Base-by-base conservation (phyloP, 352 stramenopile species). In the Phytophthora syringae region DNA sequence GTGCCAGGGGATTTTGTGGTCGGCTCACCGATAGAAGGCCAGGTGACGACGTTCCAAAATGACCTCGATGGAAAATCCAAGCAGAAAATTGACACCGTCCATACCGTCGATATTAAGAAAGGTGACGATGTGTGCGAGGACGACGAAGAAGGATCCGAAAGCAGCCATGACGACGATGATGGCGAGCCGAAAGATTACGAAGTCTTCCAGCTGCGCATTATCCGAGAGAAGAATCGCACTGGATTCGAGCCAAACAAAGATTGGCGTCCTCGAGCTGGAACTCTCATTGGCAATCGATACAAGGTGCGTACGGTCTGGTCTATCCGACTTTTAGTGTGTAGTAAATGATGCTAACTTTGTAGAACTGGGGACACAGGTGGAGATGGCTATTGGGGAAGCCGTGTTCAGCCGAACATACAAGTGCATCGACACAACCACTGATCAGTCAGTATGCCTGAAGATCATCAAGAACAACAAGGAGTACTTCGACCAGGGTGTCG, bases 391-490 rank as follows among this genome's bases (percentile, higher is more conserved):
- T 63, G 86, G 86, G 27, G 86, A 95, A 72, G 86, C 86, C 5
- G 86, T 93, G 3, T 95, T 95, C 55, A 95, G 86, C 44, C 78
- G 82, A 28, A 92, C 86, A 21, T 95, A 93, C 76, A 93, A 93
- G 52, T 89, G 84, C 30, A 52, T 78, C 7, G 84, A 95, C 60
- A 78, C 70, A 21, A 72, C 34, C 1, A 87, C 70, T 15, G 73
- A 94, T 50, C 65, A 95, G 54, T 77, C 88, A 49, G 96, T 99
- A 44, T 99, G 96, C 60, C 72, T 99, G 22, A 99, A 99, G 70
- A 95, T 99, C 25, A 98, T 99, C 75, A 99, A 99, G 77, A 99
- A 99, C 81, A 99, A 97, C 56, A 99, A 99, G 75, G 97, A 99
- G 64, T 99, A 99, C 74, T 99, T 99, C 67, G 98, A 99, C 63